phyloP scores from a whole-genome alignment of 2,329 filamentous ascomycete species.

The Neopestalotiopsis rosae region DNA sequence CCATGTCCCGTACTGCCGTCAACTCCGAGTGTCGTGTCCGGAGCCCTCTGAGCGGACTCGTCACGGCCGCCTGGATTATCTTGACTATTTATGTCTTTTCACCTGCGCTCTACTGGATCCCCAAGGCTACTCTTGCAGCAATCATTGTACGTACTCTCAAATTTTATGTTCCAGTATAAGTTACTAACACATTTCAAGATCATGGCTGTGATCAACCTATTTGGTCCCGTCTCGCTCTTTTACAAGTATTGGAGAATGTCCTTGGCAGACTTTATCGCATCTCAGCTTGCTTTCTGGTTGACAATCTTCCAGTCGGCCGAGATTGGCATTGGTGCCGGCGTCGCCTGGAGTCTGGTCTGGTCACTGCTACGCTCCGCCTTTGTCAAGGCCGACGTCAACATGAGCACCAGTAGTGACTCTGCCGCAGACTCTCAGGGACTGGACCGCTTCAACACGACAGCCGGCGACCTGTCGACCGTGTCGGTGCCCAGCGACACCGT shows the following conservation, averaged over 20 bases:
- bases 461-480: slow-evolving; percentile 31
- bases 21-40: slow-evolving; percentile 69
- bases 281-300: slow-evolving; percentile 69
- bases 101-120: slow-evolving; percentile 70
- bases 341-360: slow-evolving; percentile 69
- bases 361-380: slow-evolving; percentile 65
- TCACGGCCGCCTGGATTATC: slow-evolving; percentile 67
- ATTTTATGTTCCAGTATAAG: neutral
- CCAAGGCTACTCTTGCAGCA: slow-evolving; percentile 67
- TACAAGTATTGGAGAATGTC: slow-evolving; percentile 70
- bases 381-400: slow-evolving; percentile 31
- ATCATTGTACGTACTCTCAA: slow-evolving; percentile 57
- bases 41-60: slow-evolving; percentile 63
- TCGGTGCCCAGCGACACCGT: slow-evolving; percentile 53
- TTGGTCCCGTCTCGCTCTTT: slow-evolving; percentile 62
- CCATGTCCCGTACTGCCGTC: slow-evolving; percentile 71
- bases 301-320: slow-evolving; percentile 66
- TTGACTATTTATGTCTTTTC: slow-evolving; percentile 66
- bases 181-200: slow-evolving; percentile 43
- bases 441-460: slow-evolving; percentile 29
- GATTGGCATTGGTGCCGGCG: slow-evolving; percentile 62
- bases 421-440: slow-evolving; percentile 21
- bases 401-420: slow-evolving; percentile 29
- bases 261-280: slow-evolving; percentile 66
- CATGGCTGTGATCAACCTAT: slow-evolving; percentile 66